These are phyloP conservation scores for Cladosporium austrohemisphaericum DNA, from an alignment of 2,329 filamentous ascomycete genomes.

Conservation along the genomic window DNA sequence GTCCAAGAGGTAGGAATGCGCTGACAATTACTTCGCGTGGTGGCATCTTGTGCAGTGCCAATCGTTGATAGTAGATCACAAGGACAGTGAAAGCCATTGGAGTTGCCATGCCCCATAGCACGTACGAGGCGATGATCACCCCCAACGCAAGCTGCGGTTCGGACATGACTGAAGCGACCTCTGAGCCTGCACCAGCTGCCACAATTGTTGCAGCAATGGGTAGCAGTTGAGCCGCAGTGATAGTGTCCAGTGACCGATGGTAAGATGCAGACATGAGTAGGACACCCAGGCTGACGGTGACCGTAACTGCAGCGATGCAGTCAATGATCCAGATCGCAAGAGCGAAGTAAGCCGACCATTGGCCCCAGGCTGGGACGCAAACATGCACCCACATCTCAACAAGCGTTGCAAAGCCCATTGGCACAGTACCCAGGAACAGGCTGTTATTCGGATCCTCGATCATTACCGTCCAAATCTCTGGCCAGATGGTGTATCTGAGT, in stretches of 20 bases:
- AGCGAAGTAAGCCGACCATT: slow-evolving; percentile 46
- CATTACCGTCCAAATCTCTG: slow-evolving; percentile 64
- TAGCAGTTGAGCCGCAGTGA: slow-evolving; percentile 63
- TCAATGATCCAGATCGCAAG: slow-evolving; percentile 52
- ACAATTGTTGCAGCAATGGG: slow-evolving; percentile 66
- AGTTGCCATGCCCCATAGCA: slow-evolving; percentile 65
- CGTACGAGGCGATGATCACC: slow-evolving; percentile 61
- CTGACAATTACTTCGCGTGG: slow-evolving; percentile 65
- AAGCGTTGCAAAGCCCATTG: slow-evolving; percentile 31
- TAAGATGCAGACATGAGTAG: slow-evolving; percentile 35
- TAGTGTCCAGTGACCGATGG: slow-evolving; percentile 46
- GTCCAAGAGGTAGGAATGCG: slow-evolving; percentile 64
- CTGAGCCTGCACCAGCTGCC: slow-evolving; percentile 60
- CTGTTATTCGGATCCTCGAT: slow-evolving; percentile 63
- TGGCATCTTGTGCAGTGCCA: slow-evolving; percentile 64
- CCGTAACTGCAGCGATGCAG: slow-evolving; percentile 41
- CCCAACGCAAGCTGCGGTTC: slow-evolving; percentile 54
- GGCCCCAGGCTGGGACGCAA: slow-evolving; percentile 29
- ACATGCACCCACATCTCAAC: slow-evolving; percentile 29
- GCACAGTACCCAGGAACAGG: slow-evolving; percentile 56
- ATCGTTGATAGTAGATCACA: slow-evolving; percentile 66
- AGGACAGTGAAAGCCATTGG: slow-evolving; percentile 60
- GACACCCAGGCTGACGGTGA: slow-evolving; percentile 36
- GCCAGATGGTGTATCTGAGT: slow-evolving; percentile 62
- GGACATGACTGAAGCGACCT: slow-evolving; percentile 59